Base-by-base conservation (phyloP, 768 basidiomycete species). In the Fomitopsis serialis region DNA sequence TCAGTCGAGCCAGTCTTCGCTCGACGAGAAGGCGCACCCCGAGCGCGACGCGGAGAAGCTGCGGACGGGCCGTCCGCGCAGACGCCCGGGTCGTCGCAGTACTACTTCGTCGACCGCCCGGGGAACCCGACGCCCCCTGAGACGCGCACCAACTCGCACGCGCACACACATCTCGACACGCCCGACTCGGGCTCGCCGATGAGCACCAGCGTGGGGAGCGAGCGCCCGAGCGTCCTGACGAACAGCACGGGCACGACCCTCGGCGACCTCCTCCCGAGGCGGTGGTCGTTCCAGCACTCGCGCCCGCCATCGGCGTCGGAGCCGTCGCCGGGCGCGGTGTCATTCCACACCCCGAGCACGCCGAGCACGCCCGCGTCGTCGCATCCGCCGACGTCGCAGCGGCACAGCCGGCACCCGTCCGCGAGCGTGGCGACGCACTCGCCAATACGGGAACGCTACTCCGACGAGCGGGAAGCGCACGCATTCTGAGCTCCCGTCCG, bases 221-320 rank as follows among this genome's bases (percentile, higher is more conserved):
- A 50, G 15, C 32, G 25, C 5, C 55, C 58, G 29, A 59, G 52
- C 29, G 24, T 42, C 13, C 6, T 51, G 36, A 52, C 55, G 4
- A 13, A 21, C n/a, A 54, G 44, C n/a, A 40, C 59, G 8, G 52
- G 52, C n/a, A 62, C 61, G 36, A 66, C 65, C 42, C 59, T 66
- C 4, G 65, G 65, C 35, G 65, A 66, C 50, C 42, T 52, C 27
- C 60, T 66, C 6, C 65, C 65, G 23, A 57, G 59, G 13, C 54
- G 65, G 27, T 66, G 65, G 65, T 66, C 65, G 17, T 66, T 64
- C 60, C 61, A 61, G 24, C 63, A 64, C 46, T 66, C 65, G 42
- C 53, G 57, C 2, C 65, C 65, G n/a, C 65, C 65, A 29, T 66
- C 63, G 8, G 42, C 61, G 25, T 55, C 60, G 42, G 59, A 53